Evolutionary conservation across 257 asterid species (phyloP).

Genomic region (Euphrasia confusa): DNA sequence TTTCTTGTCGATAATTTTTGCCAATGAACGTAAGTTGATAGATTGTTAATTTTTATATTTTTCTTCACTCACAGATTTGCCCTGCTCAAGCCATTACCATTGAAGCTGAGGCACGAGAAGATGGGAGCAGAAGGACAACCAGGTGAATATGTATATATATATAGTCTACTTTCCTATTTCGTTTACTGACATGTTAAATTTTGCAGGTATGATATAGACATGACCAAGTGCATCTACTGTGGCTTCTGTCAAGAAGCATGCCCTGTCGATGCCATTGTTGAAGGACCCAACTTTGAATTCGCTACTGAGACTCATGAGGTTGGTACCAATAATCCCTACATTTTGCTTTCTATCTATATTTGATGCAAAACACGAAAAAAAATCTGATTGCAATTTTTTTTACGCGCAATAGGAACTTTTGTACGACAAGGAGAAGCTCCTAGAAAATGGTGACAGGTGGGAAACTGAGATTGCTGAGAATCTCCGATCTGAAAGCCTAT

Average conservation of each 20-base stretch:
- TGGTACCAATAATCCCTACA: not conserved
- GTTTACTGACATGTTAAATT: constrained; percentile 22
- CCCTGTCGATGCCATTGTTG: constrained; percentile 97
- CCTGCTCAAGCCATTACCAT: constrained; percentile 97
- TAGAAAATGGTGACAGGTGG: constrained; percentile 94
- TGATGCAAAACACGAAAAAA: not conserved
- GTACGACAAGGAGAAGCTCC: constrained; percentile 92
- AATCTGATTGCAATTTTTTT: constrained; percentile 4
- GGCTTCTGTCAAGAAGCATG: constrained; percentile 99
- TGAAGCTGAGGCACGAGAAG: constrained; percentile 96
- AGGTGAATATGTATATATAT: constrained; percentile 35
- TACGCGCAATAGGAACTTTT: constrained; percentile 62
- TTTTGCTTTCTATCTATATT: not conserved
- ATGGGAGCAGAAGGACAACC: constrained; percentile 96
- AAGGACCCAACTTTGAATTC: constrained; percentile 93
- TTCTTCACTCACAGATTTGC: constrained; percentile 45
- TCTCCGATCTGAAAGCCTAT: constrained; percentile 87
- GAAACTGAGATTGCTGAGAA: constrained; percentile 94
- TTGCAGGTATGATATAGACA: constrained; percentile 83
- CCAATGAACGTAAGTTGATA: constrained; percentile 1
- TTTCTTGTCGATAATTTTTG: not conserved
- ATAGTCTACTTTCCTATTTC: not conserved
- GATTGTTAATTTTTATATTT: not conserved
- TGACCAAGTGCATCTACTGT: constrained; percentile 94
- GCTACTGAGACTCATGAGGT: constrained; percentile 98